Percentiles rank a stretch among this genome's conserved stretches.
These are phyloP conservation scores for Plenodomus biglobosus DNA, from an alignment of 2,329 filamentous ascomycete species.

Conservation along the genomic window DNA sequence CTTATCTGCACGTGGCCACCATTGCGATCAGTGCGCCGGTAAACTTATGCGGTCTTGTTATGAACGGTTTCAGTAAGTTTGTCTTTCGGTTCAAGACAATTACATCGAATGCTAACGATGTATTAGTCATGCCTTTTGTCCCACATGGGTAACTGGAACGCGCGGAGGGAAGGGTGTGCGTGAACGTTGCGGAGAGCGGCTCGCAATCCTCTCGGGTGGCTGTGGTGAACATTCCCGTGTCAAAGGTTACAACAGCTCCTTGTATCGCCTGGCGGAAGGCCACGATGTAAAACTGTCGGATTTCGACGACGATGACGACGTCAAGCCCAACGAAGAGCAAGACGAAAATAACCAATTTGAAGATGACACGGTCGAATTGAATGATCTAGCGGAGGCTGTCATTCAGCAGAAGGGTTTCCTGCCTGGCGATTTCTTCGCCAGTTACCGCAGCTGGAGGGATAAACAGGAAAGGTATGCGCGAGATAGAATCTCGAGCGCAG, in stretches of 20 bases:
- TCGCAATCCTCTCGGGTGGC: background rate
- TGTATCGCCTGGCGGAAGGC: slow-evolving; percentile 1
- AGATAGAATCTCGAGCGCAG: no score
- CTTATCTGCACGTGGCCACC: background rate
- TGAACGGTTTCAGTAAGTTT: background rate
- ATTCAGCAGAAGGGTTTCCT: background rate
- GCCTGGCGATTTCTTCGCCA: background rate
- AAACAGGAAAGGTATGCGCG: background rate
- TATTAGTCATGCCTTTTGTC: background rate
- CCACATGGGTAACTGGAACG: background rate
- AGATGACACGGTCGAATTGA: background rate
- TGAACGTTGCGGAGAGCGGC: background rate
- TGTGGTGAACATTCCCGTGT: background rate
- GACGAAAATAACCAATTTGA: slow-evolving; percentile 1
- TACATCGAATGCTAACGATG: background rate
- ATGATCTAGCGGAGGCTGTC: background rate
- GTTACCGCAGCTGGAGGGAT: no score
- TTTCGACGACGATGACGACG: background rate
- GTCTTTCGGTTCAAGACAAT: background rate
- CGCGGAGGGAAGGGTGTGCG: background rate
- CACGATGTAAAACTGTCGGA: background rate
- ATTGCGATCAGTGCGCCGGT: background rate
- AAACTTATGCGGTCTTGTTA: background rate
- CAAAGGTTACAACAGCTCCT: background rate
- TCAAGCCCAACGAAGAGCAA: background rate